Conservation (phyloP, 2,329 filamentous ascomycete genomes). For the Penicillium sclerotiorum region DNA sequence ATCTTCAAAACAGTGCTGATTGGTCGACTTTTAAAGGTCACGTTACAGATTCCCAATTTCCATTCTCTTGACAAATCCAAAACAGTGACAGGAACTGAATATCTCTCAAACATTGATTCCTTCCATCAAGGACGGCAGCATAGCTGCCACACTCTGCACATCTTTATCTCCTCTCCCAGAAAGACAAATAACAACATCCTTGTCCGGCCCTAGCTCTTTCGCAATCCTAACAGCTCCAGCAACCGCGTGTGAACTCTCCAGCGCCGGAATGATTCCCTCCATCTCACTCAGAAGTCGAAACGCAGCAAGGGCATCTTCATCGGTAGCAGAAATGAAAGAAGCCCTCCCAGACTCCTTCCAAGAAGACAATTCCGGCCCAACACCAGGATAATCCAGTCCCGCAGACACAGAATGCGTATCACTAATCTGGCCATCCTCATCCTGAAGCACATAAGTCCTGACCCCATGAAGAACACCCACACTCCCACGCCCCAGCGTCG, state of each 20-base stretch:
- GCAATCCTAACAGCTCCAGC: conserved; percentile 83
- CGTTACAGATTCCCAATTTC: too few relatives aligned
- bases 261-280: conserved; percentile 92
- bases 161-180: conserved; percentile 95
- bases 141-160: conserved; percentile 92
- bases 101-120: background rate
- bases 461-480: conserved; percentile 96
- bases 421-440: conserved; percentile 83
- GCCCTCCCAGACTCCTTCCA: conserved; percentile 90
- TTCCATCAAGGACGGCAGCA: conserved; percentile 52
- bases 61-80: too few relatives aligned
- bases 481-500: conserved; percentile 77
- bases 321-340: conserved; percentile 82
- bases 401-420: conserved; percentile 94
- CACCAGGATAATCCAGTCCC: conserved; percentile 91
- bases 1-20: too few relatives aligned
- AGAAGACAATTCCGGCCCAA: conserved; percentile 82
- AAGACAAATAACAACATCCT: conserved; percentile 88
- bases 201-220: conserved; percentile 80
- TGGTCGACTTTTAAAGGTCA: too few relatives aligned
- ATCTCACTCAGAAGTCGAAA: conserved; percentile 81
- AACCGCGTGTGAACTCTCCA: conserved; percentile 89
- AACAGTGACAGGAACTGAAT: too few relatives aligned
- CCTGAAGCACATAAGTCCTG: conserved; percentile 88
- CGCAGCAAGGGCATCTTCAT: conserved; percentile 81